phyloP scores from a whole-genome alignment of 2,329 filamentous ascomycete genomes.

The Pseudogymnoascus sp. region DNA sequence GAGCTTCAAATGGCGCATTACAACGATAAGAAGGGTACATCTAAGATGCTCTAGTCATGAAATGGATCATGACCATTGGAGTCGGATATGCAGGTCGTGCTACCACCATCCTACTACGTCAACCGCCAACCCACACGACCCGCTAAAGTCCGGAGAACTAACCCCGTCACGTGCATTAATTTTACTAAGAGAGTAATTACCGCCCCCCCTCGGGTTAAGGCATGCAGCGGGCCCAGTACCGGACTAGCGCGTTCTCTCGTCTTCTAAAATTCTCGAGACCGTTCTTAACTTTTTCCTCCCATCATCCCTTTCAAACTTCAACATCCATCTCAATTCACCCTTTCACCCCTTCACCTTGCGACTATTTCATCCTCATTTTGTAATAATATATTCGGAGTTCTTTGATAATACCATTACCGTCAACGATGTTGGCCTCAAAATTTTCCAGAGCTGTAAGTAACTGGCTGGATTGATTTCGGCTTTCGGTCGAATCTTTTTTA shows the following conservation, averaged over 20 bases:
- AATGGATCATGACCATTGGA: constrained; percentile 5
- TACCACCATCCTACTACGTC: constrained; percentile 5
- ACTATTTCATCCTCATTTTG: constrained; percentile 9
- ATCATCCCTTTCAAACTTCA: constrained; percentile 12
- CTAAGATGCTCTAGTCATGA: constrained; percentile 5
- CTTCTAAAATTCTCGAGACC: constrained; percentile 17
- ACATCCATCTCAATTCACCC: constrained; percentile 12
- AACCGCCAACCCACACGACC: not conserved
- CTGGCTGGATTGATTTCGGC: not conserved
- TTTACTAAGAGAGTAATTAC: not conserved
- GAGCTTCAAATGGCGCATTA: constrained; percentile 4
- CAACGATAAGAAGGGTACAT: constrained; percentile 2
- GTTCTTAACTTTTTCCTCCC: constrained; percentile 12
- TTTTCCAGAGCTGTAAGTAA: constrained; percentile 66
- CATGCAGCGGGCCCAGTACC: not conserved
- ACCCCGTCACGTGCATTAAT: not conserved
- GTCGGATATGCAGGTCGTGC: constrained; percentile 3
- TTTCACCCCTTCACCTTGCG: constrained; percentile 15
- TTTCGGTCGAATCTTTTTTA: constrained; percentile 1
- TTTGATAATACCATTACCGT: constrained; percentile 10
- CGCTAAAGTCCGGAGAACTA: constrained; percentile 1
- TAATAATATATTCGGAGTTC: constrained; percentile 14
- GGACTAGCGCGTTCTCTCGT: constrained; percentile 9
- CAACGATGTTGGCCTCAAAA: constrained; percentile 64
- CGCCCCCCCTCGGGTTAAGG: not conserved